Base-by-base conservation (phyloP, 1,284 basidiomycete genomes). In the Trametes sp. region DNA sequence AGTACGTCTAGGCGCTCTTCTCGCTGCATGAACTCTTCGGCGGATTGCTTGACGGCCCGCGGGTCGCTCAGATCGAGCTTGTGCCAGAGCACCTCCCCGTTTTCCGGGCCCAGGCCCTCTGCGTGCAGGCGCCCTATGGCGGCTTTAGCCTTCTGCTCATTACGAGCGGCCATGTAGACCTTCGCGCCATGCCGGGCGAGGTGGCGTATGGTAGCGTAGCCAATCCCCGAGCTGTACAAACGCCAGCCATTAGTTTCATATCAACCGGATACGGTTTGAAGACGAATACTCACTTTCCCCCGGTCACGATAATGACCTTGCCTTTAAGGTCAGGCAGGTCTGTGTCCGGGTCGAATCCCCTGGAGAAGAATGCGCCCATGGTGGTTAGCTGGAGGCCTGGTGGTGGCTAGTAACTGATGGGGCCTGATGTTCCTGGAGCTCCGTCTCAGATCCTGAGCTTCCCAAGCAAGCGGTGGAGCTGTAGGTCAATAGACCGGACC, bases 1-100 rank as follows among this genome's bases (percentile, higher is more conserved):
- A 87, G 72, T n/a, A 86, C 72, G 63, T 88, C 86, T 42, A 87
- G 70, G 38, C 82, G 76, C n/a, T 71, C 71, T 67, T 88, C 86
- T 44, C 72, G 76, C 36, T 60, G 62, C 72, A 84, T 64, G 61
- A 87, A 83, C 28, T 75, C 77, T 58, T 81, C 77, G 0, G 81
- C 87, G 1, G 82, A 69, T n/a, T 72, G 66, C 65, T 80, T 82
- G 11, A 81, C 80, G 7, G 75, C 69, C 28, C 74, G 70, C 4
- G 82, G 80, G 42, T 81, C 78, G 31, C 72, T 65, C 48, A 87
- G 72, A 64, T 88, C 84, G 13, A 85, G 75, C 19, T 79, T 68
- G 13, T 84, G 70, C 74, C 78, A 84, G 2, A 78, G 63, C 16
- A 87, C 71, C 52, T 80, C 66, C 5, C 83, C 80, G n/a, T 74